Percentiles rank a stretch among this genome's conserved stretches.
Evolutionary conservation across 176 grass and related monocot genomes (phyloP).

Genomic region (Pharus latifolius): DNA sequence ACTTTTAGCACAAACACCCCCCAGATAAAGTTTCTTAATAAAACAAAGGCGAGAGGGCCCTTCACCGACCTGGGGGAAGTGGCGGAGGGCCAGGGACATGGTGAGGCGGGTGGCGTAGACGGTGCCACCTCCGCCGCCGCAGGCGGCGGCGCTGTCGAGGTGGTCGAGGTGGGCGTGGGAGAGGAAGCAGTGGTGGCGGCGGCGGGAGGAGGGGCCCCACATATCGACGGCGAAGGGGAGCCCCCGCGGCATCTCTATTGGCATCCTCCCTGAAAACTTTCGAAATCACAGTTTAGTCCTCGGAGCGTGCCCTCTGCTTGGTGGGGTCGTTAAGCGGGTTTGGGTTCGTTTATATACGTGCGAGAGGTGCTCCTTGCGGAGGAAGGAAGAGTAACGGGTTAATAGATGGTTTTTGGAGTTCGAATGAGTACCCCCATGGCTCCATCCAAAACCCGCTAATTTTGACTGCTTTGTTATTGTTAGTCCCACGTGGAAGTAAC

Average conservation of each 20-base stretch:
- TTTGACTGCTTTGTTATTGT: not conserved
- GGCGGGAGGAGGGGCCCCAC: slow-evolving; percentile 43
- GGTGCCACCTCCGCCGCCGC: not conserved
- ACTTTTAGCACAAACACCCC: not conserved
- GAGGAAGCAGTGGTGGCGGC: slow-evolving; percentile 59
- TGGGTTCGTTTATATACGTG: not conserved
- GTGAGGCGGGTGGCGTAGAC: slow-evolving; percentile 74
- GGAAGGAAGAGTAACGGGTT: slow-evolving; percentile 15
- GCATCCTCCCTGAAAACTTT: slow-evolving; percentile 29
- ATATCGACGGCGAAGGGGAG: slow-evolving; percentile 80
- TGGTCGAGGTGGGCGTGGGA: slow-evolving; percentile 78
- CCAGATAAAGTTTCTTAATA: not conserved
- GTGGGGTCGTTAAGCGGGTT: not conserved
- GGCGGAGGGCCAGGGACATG: slow-evolving; percentile 32
- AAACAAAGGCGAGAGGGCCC: not conserved
- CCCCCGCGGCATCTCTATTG: slow-evolving; percentile 83
- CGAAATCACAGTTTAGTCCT: not conserved
- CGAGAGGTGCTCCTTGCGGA: slow-evolving; percentile 8
- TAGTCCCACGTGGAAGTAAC: not conserved
- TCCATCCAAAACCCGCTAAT: not conserved
- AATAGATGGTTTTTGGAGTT: not conserved
- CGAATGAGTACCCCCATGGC: too few species aligned
- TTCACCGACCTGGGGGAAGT: slow-evolving; percentile 42
- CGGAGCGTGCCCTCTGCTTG: not conserved
- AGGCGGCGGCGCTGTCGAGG: slow-evolving; percentile 26